Base-by-base conservation (phyloP, 1,284 basidiomycete species). In the Amylostereum areolatum region DNA sequence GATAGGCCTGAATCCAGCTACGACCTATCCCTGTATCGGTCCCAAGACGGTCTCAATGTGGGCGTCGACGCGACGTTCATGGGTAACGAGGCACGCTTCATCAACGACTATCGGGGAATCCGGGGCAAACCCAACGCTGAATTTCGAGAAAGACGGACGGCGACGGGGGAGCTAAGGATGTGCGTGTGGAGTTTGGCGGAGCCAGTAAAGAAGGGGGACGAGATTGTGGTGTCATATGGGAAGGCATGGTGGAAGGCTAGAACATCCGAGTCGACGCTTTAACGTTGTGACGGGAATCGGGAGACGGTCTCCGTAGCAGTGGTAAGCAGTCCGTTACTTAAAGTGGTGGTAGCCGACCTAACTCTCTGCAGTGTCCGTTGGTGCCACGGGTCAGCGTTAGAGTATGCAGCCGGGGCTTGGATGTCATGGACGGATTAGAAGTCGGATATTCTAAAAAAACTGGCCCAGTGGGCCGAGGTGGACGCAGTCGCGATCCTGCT, bases 221-320 rank as follows among this genome's bases (percentile, higher is more conserved):
- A 97, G 66, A 78, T 97, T 39, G 64, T 94, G 31, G 87, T 96
- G 32, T 91, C 85, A 25, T 97, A 97, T 62, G 93, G 93, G n/a
- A 94, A 94, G 61, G 76, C 79, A n/a, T 96, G 88, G 81, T 95
- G 92, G 92, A 69, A 45, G 11, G 47, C 34, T 8, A 35, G 34
- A n/a, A 35, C 9, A 35, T 8, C 9, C n/a, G 34, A 8, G n/a
- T 35, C 34, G 18, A 35, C 34, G 34, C 34, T 9, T 35, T 35
- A 35, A 35, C 34, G 34, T 9, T 35, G 34, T 35, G 9, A 8
- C 18, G 18, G 18, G 18, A 18, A 18, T 18, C 18, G 18, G 18
- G 18, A 18, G 18, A 18, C 18, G 18, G 18, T 18, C 18, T 18
- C 18, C 18, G 18, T 18, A 18, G 1, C 18, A 18, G 18, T 18